phyloP scores from a whole-genome alignment of 2,329 filamentous ascomycete genomes.

The Verticillium nonalfalfae region DNA sequence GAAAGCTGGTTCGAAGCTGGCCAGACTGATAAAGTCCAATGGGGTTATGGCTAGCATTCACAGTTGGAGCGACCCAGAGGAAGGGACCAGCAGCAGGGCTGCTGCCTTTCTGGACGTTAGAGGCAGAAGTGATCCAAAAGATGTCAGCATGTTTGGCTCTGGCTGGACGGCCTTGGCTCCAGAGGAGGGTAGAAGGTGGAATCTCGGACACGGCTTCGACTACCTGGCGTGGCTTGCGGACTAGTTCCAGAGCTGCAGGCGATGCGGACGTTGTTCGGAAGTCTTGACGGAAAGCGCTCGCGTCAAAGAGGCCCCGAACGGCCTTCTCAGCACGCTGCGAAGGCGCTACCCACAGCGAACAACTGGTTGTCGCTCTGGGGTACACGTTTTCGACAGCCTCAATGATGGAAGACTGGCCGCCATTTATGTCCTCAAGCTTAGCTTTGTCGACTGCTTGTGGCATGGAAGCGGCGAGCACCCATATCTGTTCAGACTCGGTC shows the following conservation, averaged over 20 bases:
- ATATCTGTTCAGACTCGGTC: constrained; percentile 6
- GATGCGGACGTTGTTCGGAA: neutral
- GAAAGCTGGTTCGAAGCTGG: constrained; percentile 5
- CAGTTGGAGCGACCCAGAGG: neutral
- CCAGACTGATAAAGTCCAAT: constrained; percentile 13
- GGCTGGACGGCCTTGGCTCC: neutral
- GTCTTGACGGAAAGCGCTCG: constrained; percentile 9
- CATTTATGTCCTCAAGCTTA: neutral
- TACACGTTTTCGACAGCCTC: neutral
- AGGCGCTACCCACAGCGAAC: neutral
- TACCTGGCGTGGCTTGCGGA: neutral
- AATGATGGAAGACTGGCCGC: no score
- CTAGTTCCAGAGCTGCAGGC: neutral
- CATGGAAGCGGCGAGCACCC: constrained; percentile 14
- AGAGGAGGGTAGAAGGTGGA: neutral
- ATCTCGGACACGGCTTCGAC: neutral
- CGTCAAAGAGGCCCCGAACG: constrained; percentile 10
- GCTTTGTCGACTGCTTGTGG: neutral
- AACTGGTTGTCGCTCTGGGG: neutral
- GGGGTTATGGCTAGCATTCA: neutral
- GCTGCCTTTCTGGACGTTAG: neutral
- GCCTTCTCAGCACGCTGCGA: neutral
- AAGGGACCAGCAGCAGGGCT: neutral
- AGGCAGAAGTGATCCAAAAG: neutral
- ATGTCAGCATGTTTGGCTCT: neutral